Percentiles rank a stretch among this genome's conserved stretches.
These are phyloP conservation scores for Trapa incisa DNA, from an alignment of 345 rosid species.

Conservation along the genomic window DNA sequence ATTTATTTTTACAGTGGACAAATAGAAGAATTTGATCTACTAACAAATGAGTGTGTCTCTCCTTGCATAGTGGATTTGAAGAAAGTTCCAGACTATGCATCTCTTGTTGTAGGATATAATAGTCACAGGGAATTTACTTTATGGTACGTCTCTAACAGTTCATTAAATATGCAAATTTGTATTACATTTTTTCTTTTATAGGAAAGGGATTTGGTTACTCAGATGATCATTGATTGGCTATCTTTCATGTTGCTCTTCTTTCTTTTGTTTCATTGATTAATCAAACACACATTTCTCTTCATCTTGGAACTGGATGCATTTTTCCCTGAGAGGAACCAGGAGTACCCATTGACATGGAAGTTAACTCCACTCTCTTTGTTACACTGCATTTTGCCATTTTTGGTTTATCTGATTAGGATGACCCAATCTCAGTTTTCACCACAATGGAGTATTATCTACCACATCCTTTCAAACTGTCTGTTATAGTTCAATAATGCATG, in stretches of 20 bases:
- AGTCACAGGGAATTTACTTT: slow-evolving; percentile 65
- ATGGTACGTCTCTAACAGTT: slow-evolving; percentile 38
- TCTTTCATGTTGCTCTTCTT: not conserved
- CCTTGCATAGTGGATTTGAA: slow-evolving; percentile 59
- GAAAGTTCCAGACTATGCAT: slow-evolving; percentile 48
- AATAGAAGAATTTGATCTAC: slow-evolving; percentile 36
- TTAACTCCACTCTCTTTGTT: not conserved
- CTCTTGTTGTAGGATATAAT: slow-evolving; percentile 59
- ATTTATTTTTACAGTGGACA: slow-evolving; percentile 37
- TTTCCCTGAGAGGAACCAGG: not conserved
- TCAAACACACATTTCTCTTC: not conserved
- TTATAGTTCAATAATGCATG: not conserved
- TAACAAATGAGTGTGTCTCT: slow-evolving; percentile 27
- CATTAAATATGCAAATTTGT: not conserved
- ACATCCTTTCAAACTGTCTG: not conserved
- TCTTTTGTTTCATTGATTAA: not conserved
- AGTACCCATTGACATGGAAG: not conserved
- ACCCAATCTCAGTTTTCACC: not conserved
- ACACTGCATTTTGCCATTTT: not conserved
- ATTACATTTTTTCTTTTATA: too few relatives aligned
- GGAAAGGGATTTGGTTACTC: too few relatives aligned
- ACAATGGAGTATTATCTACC: not conserved
- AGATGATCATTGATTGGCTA: not conserved
- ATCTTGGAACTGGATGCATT: not conserved
- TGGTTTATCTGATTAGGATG: not conserved